Percentiles rank a stretch among this genome's conserved stretches.
Conservation (phyloP, 495 filamentous ascomycete genomes). For the Haplographium delicatum region DNA sequence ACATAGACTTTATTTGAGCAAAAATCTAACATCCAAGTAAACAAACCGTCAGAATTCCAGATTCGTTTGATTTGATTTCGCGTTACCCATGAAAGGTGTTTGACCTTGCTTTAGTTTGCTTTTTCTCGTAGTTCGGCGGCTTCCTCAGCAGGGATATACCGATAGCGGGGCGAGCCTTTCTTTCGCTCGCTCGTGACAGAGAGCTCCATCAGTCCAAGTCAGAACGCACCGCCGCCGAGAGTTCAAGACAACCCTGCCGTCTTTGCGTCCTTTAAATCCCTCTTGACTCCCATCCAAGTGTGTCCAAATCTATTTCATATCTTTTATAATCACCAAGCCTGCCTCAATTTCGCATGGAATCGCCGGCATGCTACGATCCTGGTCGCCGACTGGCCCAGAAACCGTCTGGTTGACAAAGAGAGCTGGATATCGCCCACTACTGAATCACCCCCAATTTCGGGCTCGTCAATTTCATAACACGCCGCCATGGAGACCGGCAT, state of each 20-base stretch:
- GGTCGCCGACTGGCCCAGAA: conserved; percentile 25
- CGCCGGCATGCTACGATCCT: conserved; percentile 27
- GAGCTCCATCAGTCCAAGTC: too few species aligned
- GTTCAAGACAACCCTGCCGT: too few species aligned
- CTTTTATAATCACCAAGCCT: not conserved
- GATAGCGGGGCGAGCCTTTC: not conserved
- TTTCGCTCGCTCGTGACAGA: too few species aligned
- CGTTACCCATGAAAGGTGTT: too few species aligned
- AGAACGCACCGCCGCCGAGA: too few species aligned
- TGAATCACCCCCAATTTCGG: not conserved
- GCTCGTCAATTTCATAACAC: conserved; percentile 23
- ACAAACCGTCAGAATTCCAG: too few species aligned
- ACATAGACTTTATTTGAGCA: too few species aligned
- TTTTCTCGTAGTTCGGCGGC: not conserved
- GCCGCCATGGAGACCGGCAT: conserved; percentile 73
- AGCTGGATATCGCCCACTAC: conserved; percentile 10
- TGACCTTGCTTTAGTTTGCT: not conserved
- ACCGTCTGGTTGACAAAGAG: conserved; percentile 19
- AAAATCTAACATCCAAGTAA: too few species aligned
- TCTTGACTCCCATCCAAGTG: too few species aligned
- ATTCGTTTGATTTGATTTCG: too few species aligned
- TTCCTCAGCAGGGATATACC: not conserved
- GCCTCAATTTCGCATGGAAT: conserved; percentile 25
- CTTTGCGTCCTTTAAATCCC: too few species aligned
- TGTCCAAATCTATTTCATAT: too few species aligned